These are phyloP conservation scores for Dactylellina haptotyla DNA, from an alignment of 2,329 filamentous ascomycete species.

Conservation along the genomic window DNA sequence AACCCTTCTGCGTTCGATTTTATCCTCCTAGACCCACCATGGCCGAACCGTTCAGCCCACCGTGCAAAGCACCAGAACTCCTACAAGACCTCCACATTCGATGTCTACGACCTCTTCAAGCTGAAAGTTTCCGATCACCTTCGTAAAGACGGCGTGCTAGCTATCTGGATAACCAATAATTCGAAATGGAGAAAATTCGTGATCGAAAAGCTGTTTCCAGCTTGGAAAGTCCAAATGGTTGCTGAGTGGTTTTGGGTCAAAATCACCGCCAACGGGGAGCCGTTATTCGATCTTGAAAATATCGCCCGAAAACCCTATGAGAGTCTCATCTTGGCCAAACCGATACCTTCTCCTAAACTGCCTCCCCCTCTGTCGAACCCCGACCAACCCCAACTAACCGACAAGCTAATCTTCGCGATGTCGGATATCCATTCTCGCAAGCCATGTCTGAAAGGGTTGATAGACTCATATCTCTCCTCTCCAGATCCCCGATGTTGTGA, in stretches of 20 bases:
- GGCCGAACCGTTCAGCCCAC: constrained; percentile 80
- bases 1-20: constrained; percentile 68
- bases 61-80: constrained; percentile 67
- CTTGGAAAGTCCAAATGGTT: constrained; percentile 73
- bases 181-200: constrained; percentile 67
- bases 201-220: constrained; percentile 71
- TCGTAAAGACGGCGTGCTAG: constrained; percentile 69
- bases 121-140: constrained; percentile 70
- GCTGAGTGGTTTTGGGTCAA: constrained; percentile 86
- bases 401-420: constrained; percentile 73
- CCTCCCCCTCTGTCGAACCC: constrained; percentile 51
- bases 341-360: neutral
- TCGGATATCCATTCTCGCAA: constrained; percentile 83
- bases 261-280: constrained; percentile 72
- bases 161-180: constrained; percentile 82
- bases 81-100: constrained; percentile 61
- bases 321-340: constrained; percentile 69
- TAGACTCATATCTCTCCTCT: constrained; percentile 63
- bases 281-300: constrained; percentile 71
- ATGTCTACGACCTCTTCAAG: constrained; percentile 66
- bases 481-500: constrained; percentile 72
- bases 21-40: constrained; percentile 79
- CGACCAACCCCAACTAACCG: constrained; percentile 59
- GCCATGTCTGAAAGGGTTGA: constrained; percentile 71
- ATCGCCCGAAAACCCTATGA: constrained; percentile 81